Conservation (phyloP, 768 basidiomycete genomes). For the Pleurotus ostreatus region DNA sequence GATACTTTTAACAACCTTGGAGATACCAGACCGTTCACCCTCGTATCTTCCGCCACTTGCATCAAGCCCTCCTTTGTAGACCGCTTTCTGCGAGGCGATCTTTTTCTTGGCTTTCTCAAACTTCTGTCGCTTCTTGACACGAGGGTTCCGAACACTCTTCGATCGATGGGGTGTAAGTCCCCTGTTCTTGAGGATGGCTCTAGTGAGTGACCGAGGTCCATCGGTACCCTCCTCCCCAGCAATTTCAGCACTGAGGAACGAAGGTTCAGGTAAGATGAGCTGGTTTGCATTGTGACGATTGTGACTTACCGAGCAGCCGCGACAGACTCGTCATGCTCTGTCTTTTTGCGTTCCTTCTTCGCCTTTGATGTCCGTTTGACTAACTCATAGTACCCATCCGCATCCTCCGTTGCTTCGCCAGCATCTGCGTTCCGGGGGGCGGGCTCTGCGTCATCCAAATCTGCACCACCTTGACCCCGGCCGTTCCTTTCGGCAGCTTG, state of each 20-base stretch:
- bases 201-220: slow-evolving; percentile 86
- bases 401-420: slow-evolving; percentile 38
- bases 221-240: slow-evolving; percentile 31
- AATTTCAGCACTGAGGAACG: slow-evolving; percentile 20
- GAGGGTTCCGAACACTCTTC: slow-evolving; percentile 91
- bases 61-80: slow-evolving; percentile 86
- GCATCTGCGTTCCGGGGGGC: slow-evolving; percentile 31
- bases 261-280: slow-evolving; percentile 7
- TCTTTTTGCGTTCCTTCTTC: slow-evolving; percentile 77
- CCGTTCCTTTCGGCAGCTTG: slow-evolving; percentile 48
- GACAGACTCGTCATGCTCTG: slow-evolving; percentile 66
- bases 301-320: slow-evolving; percentile 52
- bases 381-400: slow-evolving; percentile 87
- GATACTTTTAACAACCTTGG: slow-evolving; percentile 84
- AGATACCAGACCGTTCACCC: slow-evolving; percentile 93
- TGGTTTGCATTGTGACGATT: slow-evolving; percentile 1
- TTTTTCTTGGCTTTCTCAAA: slow-evolving; percentile 96
- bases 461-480: slow-evolving; percentile 55
- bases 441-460: slow-evolving; percentile 58
- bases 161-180: slow-evolving; percentile 89
- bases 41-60: slow-evolving; percentile 71
- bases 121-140: slow-evolving; percentile 92
- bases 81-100: slow-evolving; percentile 81
- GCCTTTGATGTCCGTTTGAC: slow-evolving; percentile 71
- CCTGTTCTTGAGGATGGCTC: slow-evolving; percentile 89